Base-by-base conservation (phyloP, 139 green algal species). In the Haematococcus lacustris region DNA sequence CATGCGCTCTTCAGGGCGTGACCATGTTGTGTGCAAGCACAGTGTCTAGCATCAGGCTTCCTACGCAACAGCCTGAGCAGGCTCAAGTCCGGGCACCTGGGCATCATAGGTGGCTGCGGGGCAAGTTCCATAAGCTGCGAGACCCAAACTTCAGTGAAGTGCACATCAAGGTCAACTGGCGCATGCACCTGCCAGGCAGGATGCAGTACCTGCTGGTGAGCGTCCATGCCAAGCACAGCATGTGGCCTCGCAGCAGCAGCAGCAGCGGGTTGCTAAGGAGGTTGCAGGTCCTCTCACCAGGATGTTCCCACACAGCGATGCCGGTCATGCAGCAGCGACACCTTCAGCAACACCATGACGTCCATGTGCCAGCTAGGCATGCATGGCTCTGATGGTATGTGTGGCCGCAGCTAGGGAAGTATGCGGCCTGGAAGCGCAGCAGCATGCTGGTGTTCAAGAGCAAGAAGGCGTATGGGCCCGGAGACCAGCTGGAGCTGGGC, bases 81-180 rank as follows among this genome's bases (percentile, higher is more conserved):
- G n/a, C 59, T 66, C 30, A n/a, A 40, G 59, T 3, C 26, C 3
- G 30, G 53, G 21, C 23, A 25, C 32, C 21, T 7, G 4, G 7
- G 4, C 21, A 26, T 34, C 53, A 30, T 25, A 66, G 59, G 59
- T 66, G 59, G 59, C 59, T 66, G 28, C 59, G 59, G 2, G n/a
- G 30, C 2, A 38, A 66, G 32, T 66, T 66, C 59, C 32, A 40
- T 32, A 66, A 66, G 59, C 59, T 66, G 59, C 21, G 59, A 3
- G 59, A 66, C n/a, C 59, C 59, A 28, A 66, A 66, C 59, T 66
- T 66, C 30, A 32, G 6, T 3, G 59, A 66, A 13, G 59, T 66
- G 23, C 59, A 66, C 30, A 7, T 66, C 30, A n/a, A 32, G 30
- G 59, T 66, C 53, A 63, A n/a, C 53, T 63, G 53, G 53, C 53